Evolutionary conservation across 2,329 filamentous ascomycete genomes (phyloP).

Genomic region (Penicillium rolfsii): DNA sequence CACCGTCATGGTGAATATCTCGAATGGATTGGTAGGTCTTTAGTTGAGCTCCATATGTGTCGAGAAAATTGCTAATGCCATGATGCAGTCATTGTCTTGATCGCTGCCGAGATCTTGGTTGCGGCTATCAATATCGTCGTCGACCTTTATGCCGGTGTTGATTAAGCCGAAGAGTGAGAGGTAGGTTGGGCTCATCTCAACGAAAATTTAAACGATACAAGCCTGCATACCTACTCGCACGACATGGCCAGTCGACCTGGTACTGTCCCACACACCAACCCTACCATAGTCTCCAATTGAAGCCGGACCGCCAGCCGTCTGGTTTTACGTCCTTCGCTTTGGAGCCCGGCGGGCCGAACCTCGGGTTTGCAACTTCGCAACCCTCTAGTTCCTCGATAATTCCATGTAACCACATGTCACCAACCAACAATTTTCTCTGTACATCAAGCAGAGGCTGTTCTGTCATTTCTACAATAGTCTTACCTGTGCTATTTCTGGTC

Average conservation of each 20-base stretch:
- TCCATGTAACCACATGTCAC: neutral
- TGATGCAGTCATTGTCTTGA: constrained; percentile 80
- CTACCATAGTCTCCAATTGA: neutral
- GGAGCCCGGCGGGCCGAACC: neutral
- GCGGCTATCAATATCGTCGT: constrained; percentile 94
- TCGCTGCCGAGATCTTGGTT: constrained; percentile 92
- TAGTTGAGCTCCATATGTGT: neutral
- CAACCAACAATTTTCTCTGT: constrained; percentile 13
- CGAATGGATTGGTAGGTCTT: constrained; percentile 78
- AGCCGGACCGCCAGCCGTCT: neutral
- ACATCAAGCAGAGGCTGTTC: constrained; percentile 17
- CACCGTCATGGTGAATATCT: constrained; percentile 89
- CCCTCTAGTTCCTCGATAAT: neutral
- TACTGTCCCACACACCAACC: neutral
- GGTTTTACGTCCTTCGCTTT: neutral
- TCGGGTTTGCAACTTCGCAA: neutral
- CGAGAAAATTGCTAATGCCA: constrained; percentile 19
- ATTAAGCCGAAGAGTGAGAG: constrained; percentile 43
- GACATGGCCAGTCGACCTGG: neutral
- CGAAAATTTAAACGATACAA: neutral
- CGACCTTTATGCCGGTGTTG: constrained; percentile 76
- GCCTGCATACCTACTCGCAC: neutral
- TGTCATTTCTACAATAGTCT: constrained; percentile 15
- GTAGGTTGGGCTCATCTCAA: neutral
- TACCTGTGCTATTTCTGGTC: constrained; percentile 8